Conservation (phyloP, 148 eudicot genomes). For the Pharnaceum exiguum region DNA sequence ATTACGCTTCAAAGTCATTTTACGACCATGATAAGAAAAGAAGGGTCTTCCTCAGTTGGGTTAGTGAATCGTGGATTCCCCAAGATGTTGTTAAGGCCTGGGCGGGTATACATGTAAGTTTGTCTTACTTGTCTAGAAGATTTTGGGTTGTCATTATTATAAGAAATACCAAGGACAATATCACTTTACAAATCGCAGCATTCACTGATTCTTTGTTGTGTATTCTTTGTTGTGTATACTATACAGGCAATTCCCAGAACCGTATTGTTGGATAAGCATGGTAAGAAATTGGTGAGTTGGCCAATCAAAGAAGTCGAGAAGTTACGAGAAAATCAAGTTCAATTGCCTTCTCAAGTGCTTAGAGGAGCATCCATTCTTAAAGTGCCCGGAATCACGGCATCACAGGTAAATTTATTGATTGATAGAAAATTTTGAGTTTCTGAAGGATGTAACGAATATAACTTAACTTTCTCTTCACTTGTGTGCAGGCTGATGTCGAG, state of each 20-base stretch:
- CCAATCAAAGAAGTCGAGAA: constrained; percentile 46
- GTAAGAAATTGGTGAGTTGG: constrained; percentile 61
- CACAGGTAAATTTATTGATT: constrained; percentile 35
- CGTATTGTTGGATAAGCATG: constrained; percentile 34
- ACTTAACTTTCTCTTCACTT: background rate
- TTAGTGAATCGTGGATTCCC: constrained; percentile 23
- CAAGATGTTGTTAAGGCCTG: constrained; percentile 34
- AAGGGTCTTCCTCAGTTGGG: constrained; percentile 39
- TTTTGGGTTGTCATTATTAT: no score
- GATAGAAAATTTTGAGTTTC: no score
- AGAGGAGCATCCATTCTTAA: constrained; percentile 33
- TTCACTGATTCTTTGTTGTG: no score
- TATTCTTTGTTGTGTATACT: background rate
- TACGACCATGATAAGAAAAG: constrained; percentile 26
- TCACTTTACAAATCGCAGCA: no score
- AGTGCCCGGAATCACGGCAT: constrained; percentile 41
- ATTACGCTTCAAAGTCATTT: constrained; percentile 42
- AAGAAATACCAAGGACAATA: no score
- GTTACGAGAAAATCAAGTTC: constrained; percentile 21
- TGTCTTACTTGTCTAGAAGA: no score
- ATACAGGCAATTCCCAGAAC: constrained; percentile 48
- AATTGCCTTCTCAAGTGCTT: constrained; percentile 8
- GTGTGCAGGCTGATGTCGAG: constrained; percentile 56
- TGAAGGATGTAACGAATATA: no score
- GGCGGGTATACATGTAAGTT: constrained; percentile 39